phyloP scores from a whole-genome alignment of 768 basidiomycete genomes.

The Amanita inopinata region DNA sequence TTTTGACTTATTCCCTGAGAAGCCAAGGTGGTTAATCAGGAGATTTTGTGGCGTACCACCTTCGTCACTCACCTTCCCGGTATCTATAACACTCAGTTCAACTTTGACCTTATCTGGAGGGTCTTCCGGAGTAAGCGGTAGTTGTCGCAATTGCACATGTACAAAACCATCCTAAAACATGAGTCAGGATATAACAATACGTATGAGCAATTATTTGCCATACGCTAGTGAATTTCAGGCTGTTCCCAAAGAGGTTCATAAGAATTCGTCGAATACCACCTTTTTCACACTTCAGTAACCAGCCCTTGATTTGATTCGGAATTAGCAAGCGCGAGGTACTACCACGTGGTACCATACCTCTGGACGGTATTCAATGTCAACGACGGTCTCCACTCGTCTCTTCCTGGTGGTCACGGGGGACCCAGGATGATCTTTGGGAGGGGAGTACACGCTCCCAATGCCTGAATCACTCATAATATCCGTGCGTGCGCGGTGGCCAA shows the following conservation, averaged over 20 bases:
- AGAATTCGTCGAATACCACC: slow-evolving; percentile 85
- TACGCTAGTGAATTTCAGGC: slow-evolving; percentile 84
- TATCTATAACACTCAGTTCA: slow-evolving; percentile 80
- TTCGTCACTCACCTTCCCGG: slow-evolving; percentile 60
- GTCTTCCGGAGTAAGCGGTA: slow-evolving; percentile 46
- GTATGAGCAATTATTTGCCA: slow-evolving; percentile 15
- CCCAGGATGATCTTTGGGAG: slow-evolving; percentile 50
- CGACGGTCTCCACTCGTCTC: slow-evolving; percentile 71
- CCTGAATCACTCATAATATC: slow-evolving; percentile 59
- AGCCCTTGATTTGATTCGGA: slow-evolving; percentile 43
- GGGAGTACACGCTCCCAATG: slow-evolving; percentile 90
- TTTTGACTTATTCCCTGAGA: slow-evolving; percentile 80
- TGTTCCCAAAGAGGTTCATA: slow-evolving; percentile 94
- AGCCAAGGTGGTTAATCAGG: slow-evolving; percentile 2
- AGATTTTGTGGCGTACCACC: not conserved
- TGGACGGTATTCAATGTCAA: slow-evolving; percentile 71
- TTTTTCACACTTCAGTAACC: slow-evolving; percentile 82
- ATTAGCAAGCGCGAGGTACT: not conserved
- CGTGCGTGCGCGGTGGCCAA: slow-evolving; percentile 79
- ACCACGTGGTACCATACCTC: slow-evolving; percentile 33
- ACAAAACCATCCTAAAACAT: slow-evolving; percentile 66
- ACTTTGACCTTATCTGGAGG: slow-evolving; percentile 57
- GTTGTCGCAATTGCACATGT: slow-evolving; percentile 72
- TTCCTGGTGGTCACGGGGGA: slow-evolving; percentile 32
- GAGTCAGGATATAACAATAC: slow-evolving; percentile 4